Conservation (phyloP, 164 flowering plant genomes). For the Dillenia suffruticosa region DNA sequence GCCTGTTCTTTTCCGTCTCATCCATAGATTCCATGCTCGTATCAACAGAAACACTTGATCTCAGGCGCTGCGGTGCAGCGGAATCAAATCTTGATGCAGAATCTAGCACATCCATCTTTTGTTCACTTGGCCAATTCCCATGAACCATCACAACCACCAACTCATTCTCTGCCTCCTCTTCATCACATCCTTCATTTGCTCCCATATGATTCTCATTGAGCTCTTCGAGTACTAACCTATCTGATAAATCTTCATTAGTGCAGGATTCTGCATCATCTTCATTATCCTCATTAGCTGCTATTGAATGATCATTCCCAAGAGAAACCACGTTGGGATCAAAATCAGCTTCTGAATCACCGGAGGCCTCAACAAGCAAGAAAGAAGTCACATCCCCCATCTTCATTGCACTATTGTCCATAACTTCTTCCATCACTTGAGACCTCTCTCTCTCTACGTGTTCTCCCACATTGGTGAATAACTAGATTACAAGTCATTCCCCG, state of each 20-base stretch:
- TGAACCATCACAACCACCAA: slow-evolving; percentile 18
- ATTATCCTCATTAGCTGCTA: too few relatives aligned
- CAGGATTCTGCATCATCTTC: slow-evolving; percentile 46
- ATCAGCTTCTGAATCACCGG: slow-evolving; percentile 45
- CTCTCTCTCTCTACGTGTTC: slow-evolving; percentile 3
- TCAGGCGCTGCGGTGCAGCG: background rate
- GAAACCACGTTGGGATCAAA: slow-evolving; percentile 3
- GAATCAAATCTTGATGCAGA: background rate
- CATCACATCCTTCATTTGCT: background rate
- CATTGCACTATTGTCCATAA: background rate
- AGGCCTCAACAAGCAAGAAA: slow-evolving; percentile 36
- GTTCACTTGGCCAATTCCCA: background rate
- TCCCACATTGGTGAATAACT: too few relatives aligned
- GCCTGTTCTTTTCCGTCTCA: slow-evolving; percentile 42
- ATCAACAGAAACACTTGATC: slow-evolving; percentile 16
- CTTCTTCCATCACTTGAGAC: too few relatives aligned
- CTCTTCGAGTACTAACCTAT: background rate
- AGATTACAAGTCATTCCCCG: too few relatives aligned
- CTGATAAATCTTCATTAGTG: slow-evolving; percentile 16
- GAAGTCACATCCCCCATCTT: slow-evolving; percentile 23
- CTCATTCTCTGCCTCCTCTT: slow-evolving; percentile 13
- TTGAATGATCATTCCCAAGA: background rate
- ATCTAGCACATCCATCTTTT: background rate
- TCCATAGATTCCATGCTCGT: slow-evolving; percentile 11
- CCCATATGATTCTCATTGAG: background rate